Conservation (phyloP, 305 asterid genomes). For the Fraxinus paxiana region DNA sequence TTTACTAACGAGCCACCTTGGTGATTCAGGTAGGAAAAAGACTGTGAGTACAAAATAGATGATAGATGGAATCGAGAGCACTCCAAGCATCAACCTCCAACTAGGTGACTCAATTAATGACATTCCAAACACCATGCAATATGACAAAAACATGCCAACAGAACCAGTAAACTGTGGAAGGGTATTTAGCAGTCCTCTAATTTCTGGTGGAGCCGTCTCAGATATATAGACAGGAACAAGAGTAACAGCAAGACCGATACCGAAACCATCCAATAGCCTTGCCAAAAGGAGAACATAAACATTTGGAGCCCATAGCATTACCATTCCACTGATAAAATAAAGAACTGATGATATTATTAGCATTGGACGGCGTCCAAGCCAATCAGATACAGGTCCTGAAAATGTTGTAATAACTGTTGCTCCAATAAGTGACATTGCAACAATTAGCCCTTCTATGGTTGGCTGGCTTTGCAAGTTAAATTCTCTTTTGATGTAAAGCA, state of each 20-base stretch:
- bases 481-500: constrained; percentile 82
- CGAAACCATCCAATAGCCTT: constrained; percentile 88
- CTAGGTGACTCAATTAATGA: constrained; percentile 66
- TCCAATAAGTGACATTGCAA: constrained; percentile 86
- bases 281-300: constrained; percentile 71
- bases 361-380: constrained; percentile 86
- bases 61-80: constrained; percentile 70
- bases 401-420: constrained; percentile 80
- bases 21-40: constrained; percentile 86
- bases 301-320: constrained; percentile 89
- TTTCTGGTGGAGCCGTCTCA: constrained; percentile 94
- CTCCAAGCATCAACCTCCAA: constrained; percentile 95
- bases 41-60: constrained; percentile 52
- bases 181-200: constrained; percentile 70
- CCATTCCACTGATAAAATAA: constrained; percentile 71
- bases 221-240: constrained; percentile 88
- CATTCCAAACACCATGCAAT: constrained; percentile 87
- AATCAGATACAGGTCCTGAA: constrained; percentile 75
- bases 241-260: constrained; percentile 86
- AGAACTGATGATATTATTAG: constrained; percentile 68
- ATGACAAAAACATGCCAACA: constrained; percentile 76
- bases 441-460: constrained; percentile 80
- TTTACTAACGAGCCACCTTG: constrained; percentile 94
- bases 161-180: constrained; percentile 88
- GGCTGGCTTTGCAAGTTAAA: constrained; percentile 66